Base-by-base conservation (phyloP, 1,284 basidiomycete species). In the Fistulinella cinereoalba region DNA sequence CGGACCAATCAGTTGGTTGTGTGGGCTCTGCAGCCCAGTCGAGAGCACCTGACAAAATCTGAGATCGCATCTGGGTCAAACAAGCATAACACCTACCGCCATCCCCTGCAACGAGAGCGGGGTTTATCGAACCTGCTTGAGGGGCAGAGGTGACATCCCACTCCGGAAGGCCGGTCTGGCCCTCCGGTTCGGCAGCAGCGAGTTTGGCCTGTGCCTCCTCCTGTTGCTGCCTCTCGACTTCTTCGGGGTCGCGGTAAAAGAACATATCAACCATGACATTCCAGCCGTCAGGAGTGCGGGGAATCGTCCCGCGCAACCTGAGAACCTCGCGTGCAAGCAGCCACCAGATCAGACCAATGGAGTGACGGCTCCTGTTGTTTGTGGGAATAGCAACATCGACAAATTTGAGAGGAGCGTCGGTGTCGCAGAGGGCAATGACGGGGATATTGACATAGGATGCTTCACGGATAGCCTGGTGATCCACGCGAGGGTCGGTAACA, bases 401-500 rank as follows among this genome's bases (percentile, higher is more conserved):
- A 70, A 93, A 97, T 74, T 93, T 87, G 66, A 99, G 83, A 47
- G 93, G 92, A 41, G 96, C 93, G 72, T 99, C 97, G 57, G 96
- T 97, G 78, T 99, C 96, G 77, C 89, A 93, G 64, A 99, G 87
- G 51, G 96, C 96, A 66, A 99, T 97, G 69, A 99, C 96, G 64
- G 96, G 96, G 72, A 99, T 98, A 87, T 99, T 99, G 73, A 98
- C 96, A 73, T 99, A 99, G 50, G 95, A 95, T 46, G 97, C 95
- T 79, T 99, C 96, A 61, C 96, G 92, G 75, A 99, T 99, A 59
- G 97, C 97, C 77, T 99, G 97, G 81, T 98, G 95, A 78, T 99
- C 96, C 56, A 97, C 91, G 57, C 97, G 92, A 60, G 96, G 97
- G 80, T 99, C 96, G 70, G 95, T 98, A 57, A 99, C 95, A 63